These are phyloP conservation scores for Malania oleifera DNA, from an alignment of 164 flowering plant genomes.

Conservation along the genomic window DNA sequence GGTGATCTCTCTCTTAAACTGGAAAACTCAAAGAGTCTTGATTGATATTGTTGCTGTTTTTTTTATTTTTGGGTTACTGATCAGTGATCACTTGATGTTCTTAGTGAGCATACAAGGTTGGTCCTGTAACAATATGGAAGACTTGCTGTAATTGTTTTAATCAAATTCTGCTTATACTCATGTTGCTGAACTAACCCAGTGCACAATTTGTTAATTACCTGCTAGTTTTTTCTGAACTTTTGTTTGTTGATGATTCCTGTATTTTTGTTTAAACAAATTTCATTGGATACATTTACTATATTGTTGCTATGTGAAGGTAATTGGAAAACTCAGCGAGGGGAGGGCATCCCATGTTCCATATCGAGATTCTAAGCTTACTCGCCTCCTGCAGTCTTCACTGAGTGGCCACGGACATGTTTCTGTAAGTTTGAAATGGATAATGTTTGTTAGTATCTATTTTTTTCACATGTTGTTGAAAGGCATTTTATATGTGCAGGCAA, in stretches of 20 bases:
- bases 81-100: no score
- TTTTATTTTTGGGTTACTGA: no score
- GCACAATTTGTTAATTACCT: background rate
- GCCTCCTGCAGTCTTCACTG: conserved; percentile 92
- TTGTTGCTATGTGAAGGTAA: conserved; percentile 55
- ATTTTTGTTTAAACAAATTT: background rate
- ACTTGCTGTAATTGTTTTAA: no score
- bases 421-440: conserved; percentile 41
- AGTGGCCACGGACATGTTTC: conserved; percentile 99
- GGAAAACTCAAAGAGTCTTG: no score
- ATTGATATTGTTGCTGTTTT: no score
- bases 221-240: background rate
- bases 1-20: no score
- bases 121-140: no score
- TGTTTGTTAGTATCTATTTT: background rate
- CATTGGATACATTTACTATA: conserved; percentile 12
- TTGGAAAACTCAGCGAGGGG: conserved; percentile 96
- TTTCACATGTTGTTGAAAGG: background rate
- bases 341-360: conserved; percentile 96
- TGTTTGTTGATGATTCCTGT: background rate
- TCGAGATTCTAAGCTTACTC: conserved; percentile 98
- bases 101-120: no score
- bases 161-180: no score
- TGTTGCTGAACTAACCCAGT: no score
- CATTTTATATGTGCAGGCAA: background rate